Conservation (phyloP, 1,284 basidiomycete genomes). For the Tilletia walkeri region DNA sequence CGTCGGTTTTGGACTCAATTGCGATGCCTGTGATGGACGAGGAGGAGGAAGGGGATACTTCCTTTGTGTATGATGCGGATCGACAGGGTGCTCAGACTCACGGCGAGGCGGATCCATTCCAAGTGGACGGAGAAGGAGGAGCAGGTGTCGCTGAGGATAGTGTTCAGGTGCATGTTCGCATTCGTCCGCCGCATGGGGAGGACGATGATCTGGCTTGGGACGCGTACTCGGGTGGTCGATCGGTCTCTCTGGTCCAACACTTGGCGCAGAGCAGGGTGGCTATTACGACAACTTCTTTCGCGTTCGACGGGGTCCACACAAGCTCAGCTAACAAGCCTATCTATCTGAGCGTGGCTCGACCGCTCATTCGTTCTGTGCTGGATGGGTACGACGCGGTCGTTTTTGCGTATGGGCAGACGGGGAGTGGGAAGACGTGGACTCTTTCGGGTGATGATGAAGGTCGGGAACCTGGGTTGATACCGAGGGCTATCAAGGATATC, state of each 20-base stretch:
- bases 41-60: slow-evolving; percentile 31
- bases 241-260: slow-evolving; percentile 34
- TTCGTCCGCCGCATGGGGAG: slow-evolving; percentile 32
- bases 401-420: slow-evolving; percentile 56
- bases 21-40: slow-evolving; percentile 12
- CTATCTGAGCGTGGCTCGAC: slow-evolving; percentile 77
- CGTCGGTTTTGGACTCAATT: neutral
- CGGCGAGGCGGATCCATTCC: neutral
- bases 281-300: slow-evolving; percentile 36
- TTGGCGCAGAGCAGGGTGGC: slow-evolving; percentile 35
- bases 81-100: too few relatives aligned
- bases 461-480: slow-evolving; percentile 59
- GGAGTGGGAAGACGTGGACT: slow-evolving; percentile 52
- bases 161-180: slow-evolving; percentile 12
- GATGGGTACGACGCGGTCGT: slow-evolving; percentile 51
- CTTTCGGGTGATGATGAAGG: slow-evolving; percentile 39
- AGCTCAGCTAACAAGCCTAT: slow-evolving; percentile 79
- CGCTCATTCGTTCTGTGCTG: slow-evolving; percentile 66
- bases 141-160: too few relatives aligned
- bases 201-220: slow-evolving; percentile 47
- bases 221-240: slow-evolving; percentile 27
- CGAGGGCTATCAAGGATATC: slow-evolving; percentile 43
- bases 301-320: slow-evolving; percentile 70
- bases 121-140: neutral
- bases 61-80: slow-evolving; percentile 34